A percentile compares a stretch with the other conserved stretches of the same genome.
These are phyloP conservation scores for Akanthomyces dipterigenus DNA, from an alignment of 2,329 filamentous ascomycete species.

Conservation along the genomic window DNA sequence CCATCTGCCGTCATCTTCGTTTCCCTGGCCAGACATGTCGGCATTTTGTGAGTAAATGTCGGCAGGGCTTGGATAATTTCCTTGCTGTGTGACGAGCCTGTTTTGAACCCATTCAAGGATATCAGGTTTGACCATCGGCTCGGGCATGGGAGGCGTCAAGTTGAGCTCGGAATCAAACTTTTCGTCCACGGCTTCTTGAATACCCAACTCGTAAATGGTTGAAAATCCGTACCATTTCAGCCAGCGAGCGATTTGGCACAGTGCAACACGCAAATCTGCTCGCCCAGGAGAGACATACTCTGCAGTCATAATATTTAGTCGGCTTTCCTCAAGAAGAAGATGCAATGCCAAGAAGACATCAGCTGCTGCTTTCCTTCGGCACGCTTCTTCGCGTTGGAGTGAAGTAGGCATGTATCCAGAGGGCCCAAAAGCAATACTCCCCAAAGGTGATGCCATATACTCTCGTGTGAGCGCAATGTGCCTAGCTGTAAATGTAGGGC, in stretches of 20 bases:
- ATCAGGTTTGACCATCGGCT: slow-evolving; percentile 31
- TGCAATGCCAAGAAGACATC: slow-evolving; percentile 73
- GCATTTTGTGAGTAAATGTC: slow-evolving; percentile 38
- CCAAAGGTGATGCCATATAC: slow-evolving; percentile 57
- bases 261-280: slow-evolving; percentile 57
- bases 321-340: slow-evolving; percentile 82
- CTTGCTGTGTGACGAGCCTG: slow-evolving; percentile 33
- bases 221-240: slow-evolving; percentile 58
- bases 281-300: slow-evolving; percentile 38
- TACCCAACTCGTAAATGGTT: slow-evolving; percentile 43
- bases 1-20: slow-evolving; percentile 35
- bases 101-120: slow-evolving; percentile 49
- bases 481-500: slow-evolving; percentile 37
- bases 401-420: slow-evolving; percentile 62
- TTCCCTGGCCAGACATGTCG: slow-evolving; percentile 29
- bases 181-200: slow-evolving; percentile 40
- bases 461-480: slow-evolving; percentile 55
- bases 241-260: slow-evolving; percentile 79
- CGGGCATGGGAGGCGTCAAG: slow-evolving; percentile 26
- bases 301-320: slow-evolving; percentile 58
- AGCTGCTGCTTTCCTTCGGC: slow-evolving; percentile 54
- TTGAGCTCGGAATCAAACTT: slow-evolving; percentile 30
- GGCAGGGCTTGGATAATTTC: slow-evolving; percentile 35
- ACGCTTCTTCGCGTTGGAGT: slow-evolving; percentile 42
- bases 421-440: slow-evolving; percentile 44